These are phyloP conservation scores for Chimonanthus praecox DNA, from an alignment of 164 flowering plant genomes.

Conservation along the genomic window DNA sequence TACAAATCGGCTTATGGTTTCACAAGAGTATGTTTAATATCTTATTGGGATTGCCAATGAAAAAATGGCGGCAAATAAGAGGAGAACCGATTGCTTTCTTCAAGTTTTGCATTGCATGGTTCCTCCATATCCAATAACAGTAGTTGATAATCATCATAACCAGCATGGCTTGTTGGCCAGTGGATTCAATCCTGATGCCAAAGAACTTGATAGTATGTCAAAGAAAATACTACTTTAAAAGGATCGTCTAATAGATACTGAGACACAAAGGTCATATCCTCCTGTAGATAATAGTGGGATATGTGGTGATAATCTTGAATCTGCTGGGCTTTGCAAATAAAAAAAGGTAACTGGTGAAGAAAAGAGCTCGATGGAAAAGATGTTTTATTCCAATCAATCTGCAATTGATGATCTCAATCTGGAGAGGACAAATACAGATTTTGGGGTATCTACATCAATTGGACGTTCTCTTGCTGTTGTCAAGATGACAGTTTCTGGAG, in stretches of 20 bases:
- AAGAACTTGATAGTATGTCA: neutral
- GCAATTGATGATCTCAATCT: slow-evolving; percentile 9
- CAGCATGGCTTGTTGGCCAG: slow-evolving; percentile 1
- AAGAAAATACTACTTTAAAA: neutral
- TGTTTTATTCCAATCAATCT: neutral
- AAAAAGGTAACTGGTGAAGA: slow-evolving; percentile 3
- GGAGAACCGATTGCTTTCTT: slow-evolving; percentile 59
- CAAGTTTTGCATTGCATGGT: slow-evolving; percentile 29
- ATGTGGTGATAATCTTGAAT: slow-evolving; percentile 1
- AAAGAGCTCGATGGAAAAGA: neutral
- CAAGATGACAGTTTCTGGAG: too few species aligned
- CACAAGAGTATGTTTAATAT: slow-evolving; percentile 65
- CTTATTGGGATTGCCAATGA: slow-evolving; percentile 68
- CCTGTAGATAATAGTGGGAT: neutral
- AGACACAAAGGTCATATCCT: slow-evolving; percentile 1
- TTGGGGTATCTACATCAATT: too few species aligned
- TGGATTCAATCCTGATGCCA: slow-evolving; percentile 1
- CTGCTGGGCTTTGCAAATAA: neutral
- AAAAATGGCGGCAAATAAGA: slow-evolving; percentile 68
- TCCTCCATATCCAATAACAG: neutral
- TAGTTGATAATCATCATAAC: neutral
- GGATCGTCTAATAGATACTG: slow-evolving; percentile 13
- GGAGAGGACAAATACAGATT: too few species aligned
- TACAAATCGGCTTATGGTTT: too few species aligned
- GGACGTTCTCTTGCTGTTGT: too few species aligned